These are phyloP conservation scores for Bonnemaisonia californica DNA, from an alignment of 31 red algal species.

Conservation along the genomic window DNA sequence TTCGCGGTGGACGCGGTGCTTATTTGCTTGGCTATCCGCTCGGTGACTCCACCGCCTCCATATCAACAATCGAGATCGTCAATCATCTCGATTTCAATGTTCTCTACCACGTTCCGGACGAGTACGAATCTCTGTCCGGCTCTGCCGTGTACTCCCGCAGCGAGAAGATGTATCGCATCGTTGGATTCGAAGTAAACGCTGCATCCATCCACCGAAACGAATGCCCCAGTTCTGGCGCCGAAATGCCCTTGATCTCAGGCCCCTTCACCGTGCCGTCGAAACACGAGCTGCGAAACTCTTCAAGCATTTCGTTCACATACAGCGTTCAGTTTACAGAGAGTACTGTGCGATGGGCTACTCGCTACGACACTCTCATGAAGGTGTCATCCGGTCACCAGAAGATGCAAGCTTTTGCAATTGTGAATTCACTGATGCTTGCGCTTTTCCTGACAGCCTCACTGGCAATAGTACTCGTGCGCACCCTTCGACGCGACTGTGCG, in stretches of 20 bases:
- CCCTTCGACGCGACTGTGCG: constrained; percentile 82
- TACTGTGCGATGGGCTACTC: constrained; percentile 81
- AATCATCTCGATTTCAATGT: constrained; percentile 93
- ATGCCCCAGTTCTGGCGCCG: constrained; percentile 15
- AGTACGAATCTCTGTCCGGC: constrained; percentile 43
- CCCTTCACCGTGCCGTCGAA: constrained; percentile 29
- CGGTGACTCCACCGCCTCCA: constrained; percentile 25
- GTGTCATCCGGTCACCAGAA: constrained; percentile 54
- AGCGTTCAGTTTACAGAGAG: constrained; percentile 77
- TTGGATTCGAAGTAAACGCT: constrained; percentile 90
- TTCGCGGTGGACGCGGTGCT: constrained; percentile 32
- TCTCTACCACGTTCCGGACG: constrained; percentile 77
- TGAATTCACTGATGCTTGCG: constrained; percentile 88
- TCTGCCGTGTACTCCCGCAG: not conserved
- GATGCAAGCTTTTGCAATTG: constrained; percentile 92
- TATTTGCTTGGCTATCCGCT: constrained; percentile 77
- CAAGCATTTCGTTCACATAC: constrained; percentile 73
- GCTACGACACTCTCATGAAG: constrained; percentile 87
- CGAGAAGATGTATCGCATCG: constrained; percentile 75
- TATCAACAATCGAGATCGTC: constrained; percentile 47
- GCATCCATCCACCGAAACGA: constrained; percentile 38
- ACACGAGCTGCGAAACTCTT: not conserved
- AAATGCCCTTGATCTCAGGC: not conserved
- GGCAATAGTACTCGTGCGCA: constrained; percentile 84
- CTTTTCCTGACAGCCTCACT: constrained; percentile 81